phyloP scores from a whole-genome alignment of 2,329 filamentous ascomycete species.

The Byssochlamys sp. region DNA sequence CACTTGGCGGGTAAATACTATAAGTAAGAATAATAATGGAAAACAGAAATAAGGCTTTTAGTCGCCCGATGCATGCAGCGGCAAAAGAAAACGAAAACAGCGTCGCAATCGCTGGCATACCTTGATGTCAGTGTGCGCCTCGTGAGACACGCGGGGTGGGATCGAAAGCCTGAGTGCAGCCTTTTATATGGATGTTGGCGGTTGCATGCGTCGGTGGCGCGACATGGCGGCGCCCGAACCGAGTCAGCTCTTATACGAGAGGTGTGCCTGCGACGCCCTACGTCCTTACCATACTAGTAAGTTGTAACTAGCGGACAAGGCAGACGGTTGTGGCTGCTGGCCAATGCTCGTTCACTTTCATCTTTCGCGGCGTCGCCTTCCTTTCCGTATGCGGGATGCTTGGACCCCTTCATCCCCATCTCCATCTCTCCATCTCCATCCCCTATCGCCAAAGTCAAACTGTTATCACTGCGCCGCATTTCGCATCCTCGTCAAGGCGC shows the following conservation, averaged over 20 bases:
- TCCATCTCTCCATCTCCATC: no score
- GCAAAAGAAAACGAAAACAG: not conserved
- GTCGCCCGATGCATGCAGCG: not conserved
- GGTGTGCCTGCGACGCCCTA: no score
- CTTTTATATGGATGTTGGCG: not conserved
- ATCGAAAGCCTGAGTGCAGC: not conserved
- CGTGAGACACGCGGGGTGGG: not conserved
- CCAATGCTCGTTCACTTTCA: not conserved
- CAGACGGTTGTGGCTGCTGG: not conserved
- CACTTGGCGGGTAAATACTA: not conserved
- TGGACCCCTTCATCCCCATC: not conserved
- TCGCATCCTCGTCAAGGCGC: not conserved
- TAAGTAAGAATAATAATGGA: not conserved
- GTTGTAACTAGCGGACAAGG: no score
- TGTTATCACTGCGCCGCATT: not conserved
- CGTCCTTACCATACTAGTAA: no score
- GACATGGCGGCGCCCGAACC: not conserved
- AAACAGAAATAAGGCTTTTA: not conserved
- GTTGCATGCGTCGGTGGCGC: not conserved
- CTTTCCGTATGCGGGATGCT: not conserved
- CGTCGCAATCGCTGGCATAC: not conserved
- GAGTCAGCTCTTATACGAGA: not conserved
- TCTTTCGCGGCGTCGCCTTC: not conserved
- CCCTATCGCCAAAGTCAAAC: not conserved
- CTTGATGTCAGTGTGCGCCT: not conserved